Conservation (phyloP, 306 rosid species). For the Fragaria nilgerrensis region DNA sequence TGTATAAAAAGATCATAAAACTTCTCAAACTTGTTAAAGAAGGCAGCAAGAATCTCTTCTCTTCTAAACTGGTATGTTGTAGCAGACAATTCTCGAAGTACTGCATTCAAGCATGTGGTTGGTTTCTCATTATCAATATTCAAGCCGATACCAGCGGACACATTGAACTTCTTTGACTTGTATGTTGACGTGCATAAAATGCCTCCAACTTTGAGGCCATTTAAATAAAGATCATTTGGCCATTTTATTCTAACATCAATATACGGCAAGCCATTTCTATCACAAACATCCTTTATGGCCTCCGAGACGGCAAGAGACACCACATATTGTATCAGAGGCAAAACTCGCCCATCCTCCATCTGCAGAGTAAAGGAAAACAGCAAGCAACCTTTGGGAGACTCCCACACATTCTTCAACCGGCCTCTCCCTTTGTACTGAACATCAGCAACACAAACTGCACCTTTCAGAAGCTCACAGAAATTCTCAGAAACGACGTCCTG, state of each 20-base stretch:
- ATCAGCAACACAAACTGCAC: slow-evolving; percentile 87
- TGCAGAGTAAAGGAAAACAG: slow-evolving; percentile 80
- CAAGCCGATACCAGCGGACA: slow-evolving; percentile 87
- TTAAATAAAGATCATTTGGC: slow-evolving; percentile 93
- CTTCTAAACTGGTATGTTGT: slow-evolving; percentile 56
- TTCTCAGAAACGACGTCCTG: slow-evolving; percentile 86
- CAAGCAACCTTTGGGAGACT: slow-evolving; percentile 86
- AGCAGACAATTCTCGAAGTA: slow-evolving; percentile 49
- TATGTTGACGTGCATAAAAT: slow-evolving; percentile 83
- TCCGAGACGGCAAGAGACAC: slow-evolving; percentile 82
- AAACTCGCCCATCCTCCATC: slow-evolving; percentile 79
- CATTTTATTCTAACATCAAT: slow-evolving; percentile 89
- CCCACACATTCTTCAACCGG: slow-evolving; percentile 88
- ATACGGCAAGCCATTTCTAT: slow-evolving; percentile 65
- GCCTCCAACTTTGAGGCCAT: slow-evolving; percentile 90
- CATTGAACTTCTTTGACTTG: slow-evolving; percentile 64
- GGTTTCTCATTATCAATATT: slow-evolving; percentile 83
- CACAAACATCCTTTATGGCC: slow-evolving; percentile 79
- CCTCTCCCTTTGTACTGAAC: slow-evolving; percentile 90
- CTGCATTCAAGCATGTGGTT: slow-evolving; percentile 71
- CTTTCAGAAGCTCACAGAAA: slow-evolving; percentile 74
- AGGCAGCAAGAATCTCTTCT: slow-evolving; percentile 76
- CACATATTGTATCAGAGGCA: slow-evolving; percentile 85
- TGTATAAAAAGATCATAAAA: slow-evolving; percentile 54
- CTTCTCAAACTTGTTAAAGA: slow-evolving; percentile 76